Evolutionary conservation across 2,329 filamentous ascomycete species (phyloP).

Genomic region (Aplosporella prunicola): DNA sequence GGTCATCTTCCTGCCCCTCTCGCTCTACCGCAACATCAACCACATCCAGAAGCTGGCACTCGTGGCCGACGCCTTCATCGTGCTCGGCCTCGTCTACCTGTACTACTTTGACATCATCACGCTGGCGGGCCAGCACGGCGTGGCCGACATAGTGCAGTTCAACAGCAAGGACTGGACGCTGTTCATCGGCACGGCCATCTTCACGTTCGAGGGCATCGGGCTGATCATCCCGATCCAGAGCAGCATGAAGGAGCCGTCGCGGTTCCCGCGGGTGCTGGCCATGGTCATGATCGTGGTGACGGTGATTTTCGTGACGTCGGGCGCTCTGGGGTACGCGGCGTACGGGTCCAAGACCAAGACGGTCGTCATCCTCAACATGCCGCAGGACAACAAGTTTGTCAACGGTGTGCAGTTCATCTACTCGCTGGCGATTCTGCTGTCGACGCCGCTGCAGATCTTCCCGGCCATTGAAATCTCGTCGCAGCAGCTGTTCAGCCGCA

Average conservation of each 20-base stretch:
- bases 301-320: conserved; percentile 74
- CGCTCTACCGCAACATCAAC: conserved; percentile 89
- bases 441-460: conserved; percentile 93
- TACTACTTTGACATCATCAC: conserved; percentile 93
- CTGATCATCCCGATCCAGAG: conserved; percentile 97
- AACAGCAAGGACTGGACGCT: conserved; percentile 90
- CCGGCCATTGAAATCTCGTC: conserved; percentile 94
- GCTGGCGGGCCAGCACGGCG: conserved; percentile 59
- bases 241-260: conserved; percentile 83
- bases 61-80: conserved; percentile 87
- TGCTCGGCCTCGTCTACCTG: conserved; percentile 83
- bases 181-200: conserved; percentile 97
- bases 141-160: conserved; percentile 83
- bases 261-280: conserved; percentile 82
- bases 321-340: conserved; percentile 87
- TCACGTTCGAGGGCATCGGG: conserved; percentile 96
- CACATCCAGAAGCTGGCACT: conserved; percentile 94
- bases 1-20: conserved; percentile 88
- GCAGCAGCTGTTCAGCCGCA: conserved; percentile 85
- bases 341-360: conserved; percentile 94
- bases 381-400: conserved; percentile 89
- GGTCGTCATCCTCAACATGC: conserved; percentile 90
- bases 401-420: conserved; percentile 95
- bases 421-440: conserved; percentile 92
- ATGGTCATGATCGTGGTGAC: conserved; percentile 94